Base-by-base conservation (phyloP, 345 rosid species). In the Raphanus sativus region DNA sequence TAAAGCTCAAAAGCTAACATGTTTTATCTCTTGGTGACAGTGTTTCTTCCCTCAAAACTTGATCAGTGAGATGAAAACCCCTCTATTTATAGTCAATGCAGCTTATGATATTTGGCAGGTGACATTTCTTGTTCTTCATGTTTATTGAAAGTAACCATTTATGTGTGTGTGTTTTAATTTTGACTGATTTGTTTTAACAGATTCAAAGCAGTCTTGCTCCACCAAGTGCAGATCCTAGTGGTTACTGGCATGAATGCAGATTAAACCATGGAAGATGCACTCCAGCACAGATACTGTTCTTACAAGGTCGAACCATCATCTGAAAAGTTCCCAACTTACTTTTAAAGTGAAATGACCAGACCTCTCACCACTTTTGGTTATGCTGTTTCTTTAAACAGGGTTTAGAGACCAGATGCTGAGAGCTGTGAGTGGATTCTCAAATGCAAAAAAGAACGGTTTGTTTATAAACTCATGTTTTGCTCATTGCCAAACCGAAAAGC, bases 61-160 rank as follows among this genome's bases (percentile, higher is more conserved):
- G 79, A 96, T 96, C 29, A 77, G 81, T 70, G 83, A 85, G 67
- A 82, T 96, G 65, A 84, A 75, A 75, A 88, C 98, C 32, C 98
- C 99, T 1, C 81, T 96, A 1, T 96, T 96, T 74, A 70, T 96
- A 76, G 87, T 96, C 79, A 93, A 96, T 73, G 89, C 97, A 60
- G 99, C 99, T 0, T 96, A 96, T 62, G 99, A 95, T 83, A 85
- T 91, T 16, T 95, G 99, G 99, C 99, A 95, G 99, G 99, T 91
- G 82, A 58, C 52, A 0, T 59, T 36, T 58, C 62, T 78, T 61
- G 32, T 36, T 0, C 24, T 74, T 10, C n/a, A 55, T 55, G 16
- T 68, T 36, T 25, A 30, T 26, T 68, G 32, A 32, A 71, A 7
- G n/a, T 65, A 71, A 71, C 1, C 10, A 25, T 59, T 25, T 25